Percentiles rank a stretch among this genome's conserved stretches.
phyloP scores from a whole-genome alignment of 352 stramenopile species.

The Pythium coloratum region DNA sequence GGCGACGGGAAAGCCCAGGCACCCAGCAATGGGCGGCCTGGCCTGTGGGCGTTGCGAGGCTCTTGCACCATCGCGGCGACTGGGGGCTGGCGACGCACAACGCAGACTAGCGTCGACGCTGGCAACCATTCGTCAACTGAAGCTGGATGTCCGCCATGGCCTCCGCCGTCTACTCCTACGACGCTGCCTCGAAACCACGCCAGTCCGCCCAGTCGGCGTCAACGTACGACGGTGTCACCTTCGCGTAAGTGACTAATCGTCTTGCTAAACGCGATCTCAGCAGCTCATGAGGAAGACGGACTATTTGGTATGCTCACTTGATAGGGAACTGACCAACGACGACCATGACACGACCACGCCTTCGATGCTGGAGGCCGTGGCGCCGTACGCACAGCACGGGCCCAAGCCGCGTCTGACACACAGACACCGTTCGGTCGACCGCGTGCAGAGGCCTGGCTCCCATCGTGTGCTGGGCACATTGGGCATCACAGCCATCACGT shows the following conservation, averaged over 20 bases:
- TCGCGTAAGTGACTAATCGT: constrained; percentile 7
- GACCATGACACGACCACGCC: background rate
- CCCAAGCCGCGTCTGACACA: background rate
- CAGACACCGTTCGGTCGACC: constrained; percentile 6
- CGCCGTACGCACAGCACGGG: background rate
- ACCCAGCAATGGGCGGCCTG: background rate
- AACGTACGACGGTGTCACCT: constrained; percentile 6
- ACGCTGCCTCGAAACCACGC: background rate
- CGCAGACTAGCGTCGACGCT: background rate
- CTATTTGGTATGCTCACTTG: too few relatives aligned
- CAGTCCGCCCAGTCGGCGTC: background rate
- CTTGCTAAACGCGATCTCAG: too few relatives aligned
- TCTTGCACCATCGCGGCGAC: background rate
- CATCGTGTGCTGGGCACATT: constrained; percentile 30
- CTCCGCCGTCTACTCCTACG: background rate
- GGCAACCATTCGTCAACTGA: background rate
- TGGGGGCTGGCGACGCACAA: too few relatives aligned
- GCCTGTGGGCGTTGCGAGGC: background rate
- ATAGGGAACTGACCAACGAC: background rate
- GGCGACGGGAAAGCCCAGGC: background rate
- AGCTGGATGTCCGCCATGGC: background rate
- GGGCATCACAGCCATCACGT: constrained; percentile 33
- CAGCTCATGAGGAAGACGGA: too few relatives aligned
- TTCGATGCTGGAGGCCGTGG: constrained; percentile 13
- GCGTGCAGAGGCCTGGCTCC: constrained; percentile 4